These are phyloP conservation scores for Raddia guianensis DNA, from an alignment of 176 grass and related monocot genomes.

Conservation along the genomic window DNA sequence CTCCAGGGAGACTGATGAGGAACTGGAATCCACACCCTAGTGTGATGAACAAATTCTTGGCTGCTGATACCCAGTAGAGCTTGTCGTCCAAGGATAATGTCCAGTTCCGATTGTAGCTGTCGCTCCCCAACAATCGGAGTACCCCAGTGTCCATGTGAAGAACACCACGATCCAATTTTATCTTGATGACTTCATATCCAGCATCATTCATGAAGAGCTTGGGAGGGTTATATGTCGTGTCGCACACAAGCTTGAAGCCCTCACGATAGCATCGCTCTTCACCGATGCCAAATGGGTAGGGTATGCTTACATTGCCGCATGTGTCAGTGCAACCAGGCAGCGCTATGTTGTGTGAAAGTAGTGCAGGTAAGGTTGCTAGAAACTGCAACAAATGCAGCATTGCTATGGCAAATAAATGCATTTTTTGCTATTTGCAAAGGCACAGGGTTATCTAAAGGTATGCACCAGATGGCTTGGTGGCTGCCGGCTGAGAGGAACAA, in stretches of 20 bases:
- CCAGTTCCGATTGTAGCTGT: neutral
- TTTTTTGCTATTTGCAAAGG: neutral
- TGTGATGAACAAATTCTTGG: too few relatives aligned
- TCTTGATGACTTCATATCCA: neutral
- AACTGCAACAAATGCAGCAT: neutral
- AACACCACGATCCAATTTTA: neutral
- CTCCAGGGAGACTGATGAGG: neutral
- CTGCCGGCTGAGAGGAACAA: neutral
- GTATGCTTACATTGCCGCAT: conserved; percentile 24
- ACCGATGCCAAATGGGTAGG: neutral
- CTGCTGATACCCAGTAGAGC: too few relatives aligned
- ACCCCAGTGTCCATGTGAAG: neutral
- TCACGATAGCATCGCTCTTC: neutral
- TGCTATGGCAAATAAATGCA: neutral
- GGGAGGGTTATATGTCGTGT: neutral
- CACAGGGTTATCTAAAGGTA: neutral
- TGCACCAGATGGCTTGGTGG: too few relatives aligned
- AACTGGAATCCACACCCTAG: neutral
- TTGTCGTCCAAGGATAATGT: too few relatives aligned
- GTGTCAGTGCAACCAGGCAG: neutral
- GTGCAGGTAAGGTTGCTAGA: neutral
- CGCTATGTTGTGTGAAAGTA: neutral
- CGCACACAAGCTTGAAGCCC: conserved; percentile 6
- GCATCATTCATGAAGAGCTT: conserved; percentile 21
- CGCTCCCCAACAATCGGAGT: neutral